phyloP scores from a whole-genome alignment of 2,329 filamentous ascomycete genomes.

The Sclerotinia borealis region DNA sequence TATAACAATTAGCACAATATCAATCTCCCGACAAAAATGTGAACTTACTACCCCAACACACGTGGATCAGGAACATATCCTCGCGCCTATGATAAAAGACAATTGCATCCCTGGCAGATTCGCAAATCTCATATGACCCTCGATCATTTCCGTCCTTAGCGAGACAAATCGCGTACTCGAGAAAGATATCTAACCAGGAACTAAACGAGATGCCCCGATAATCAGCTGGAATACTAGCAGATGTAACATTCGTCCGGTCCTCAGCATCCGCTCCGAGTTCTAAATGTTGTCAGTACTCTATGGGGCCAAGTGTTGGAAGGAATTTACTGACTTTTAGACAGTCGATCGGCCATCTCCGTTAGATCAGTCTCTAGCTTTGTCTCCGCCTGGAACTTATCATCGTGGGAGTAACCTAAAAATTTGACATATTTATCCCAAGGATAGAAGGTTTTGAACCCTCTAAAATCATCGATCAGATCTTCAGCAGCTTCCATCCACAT shows the following conservation, averaged over 20 bases:
- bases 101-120: conserved; percentile 71
- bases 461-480: conserved; percentile 57
- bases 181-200: conserved; percentile 83
- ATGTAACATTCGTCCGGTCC: conserved; percentile 12
- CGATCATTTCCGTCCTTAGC: conserved; percentile 60
- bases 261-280: conserved; percentile 24
- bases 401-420: conserved; percentile 42
- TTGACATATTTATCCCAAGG: conserved; percentile 60
- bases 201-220: conserved; percentile 78
- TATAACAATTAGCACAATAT: conserved; percentile 14
- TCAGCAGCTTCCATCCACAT: conserved; percentile 54
- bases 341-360: conserved; percentile 27
- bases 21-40: neutral
- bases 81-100: conserved; percentile 70
- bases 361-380: conserved; percentile 28
- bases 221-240: conserved; percentile 25
- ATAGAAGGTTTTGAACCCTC: conserved; percentile 58
- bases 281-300: conserved; percentile 19
- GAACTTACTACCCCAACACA: conserved; percentile 65
- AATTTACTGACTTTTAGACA: conserved; percentile 25
- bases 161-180: conserved; percentile 76
- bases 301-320: neutral
- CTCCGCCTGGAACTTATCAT: conserved; percentile 20
- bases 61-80: conserved; percentile 65
- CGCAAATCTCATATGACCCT: conserved; percentile 74